These are phyloP conservation scores for Citrus medica DNA, from an alignment of 345 rosid species.

Conservation along the genomic window DNA sequence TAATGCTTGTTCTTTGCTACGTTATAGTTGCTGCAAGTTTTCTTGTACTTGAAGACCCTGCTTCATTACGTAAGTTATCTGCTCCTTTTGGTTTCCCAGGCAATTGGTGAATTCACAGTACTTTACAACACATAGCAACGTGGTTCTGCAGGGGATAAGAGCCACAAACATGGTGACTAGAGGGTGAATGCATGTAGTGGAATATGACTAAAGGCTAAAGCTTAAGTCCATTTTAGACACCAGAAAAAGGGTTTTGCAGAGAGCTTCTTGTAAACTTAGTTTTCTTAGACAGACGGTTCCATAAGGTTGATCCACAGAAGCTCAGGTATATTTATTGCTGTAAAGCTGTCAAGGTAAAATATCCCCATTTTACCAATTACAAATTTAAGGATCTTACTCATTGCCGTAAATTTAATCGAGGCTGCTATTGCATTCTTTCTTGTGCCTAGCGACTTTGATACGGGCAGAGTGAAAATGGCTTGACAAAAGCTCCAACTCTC, in stretches of 20 bases:
- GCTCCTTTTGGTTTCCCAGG: background rate
- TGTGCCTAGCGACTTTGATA: background rate
- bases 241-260: background rate
- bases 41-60: slow-evolving; percentile 62
- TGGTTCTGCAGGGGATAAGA: slow-evolving; percentile 21
- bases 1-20: slow-evolving; percentile 72
- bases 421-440: background rate
- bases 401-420: background rate
- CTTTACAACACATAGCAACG: background rate
- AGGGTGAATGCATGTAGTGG: background rate
- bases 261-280: background rate
- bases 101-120: background rate
- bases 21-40: slow-evolving; percentile 71
- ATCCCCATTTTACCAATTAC: background rate
- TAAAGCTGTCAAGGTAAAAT: background rate
- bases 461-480: background rate
- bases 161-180: background rate
- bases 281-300: background rate
- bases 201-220: background rate
- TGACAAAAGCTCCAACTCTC: background rate
- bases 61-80: slow-evolving; percentile 22
- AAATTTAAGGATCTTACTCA: background rate
- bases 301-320: background rate
- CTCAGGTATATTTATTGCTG: background rate
- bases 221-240: background rate